phyloP scores from a whole-genome alignment of 1,284 basidiomycete genomes.

The Flammula alnicola region DNA sequence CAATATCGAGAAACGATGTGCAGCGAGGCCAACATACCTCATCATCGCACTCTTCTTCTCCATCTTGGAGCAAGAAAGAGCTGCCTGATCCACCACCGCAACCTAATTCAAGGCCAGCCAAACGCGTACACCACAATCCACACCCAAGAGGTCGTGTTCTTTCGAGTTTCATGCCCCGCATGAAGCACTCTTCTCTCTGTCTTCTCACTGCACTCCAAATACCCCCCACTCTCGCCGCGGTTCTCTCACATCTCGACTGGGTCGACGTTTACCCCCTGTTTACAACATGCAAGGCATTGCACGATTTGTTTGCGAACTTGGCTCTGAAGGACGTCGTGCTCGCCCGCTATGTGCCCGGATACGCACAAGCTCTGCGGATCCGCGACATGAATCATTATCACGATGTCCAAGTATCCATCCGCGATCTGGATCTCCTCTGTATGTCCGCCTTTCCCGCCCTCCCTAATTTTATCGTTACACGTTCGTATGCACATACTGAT shows the following conservation, averaged over 20 bases:
- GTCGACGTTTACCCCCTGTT: constrained; percentile 57
- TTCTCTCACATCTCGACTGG: constrained; percentile 56
- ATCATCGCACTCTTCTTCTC: neutral
- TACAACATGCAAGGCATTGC: constrained; percentile 50
- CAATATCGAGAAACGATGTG: neutral
- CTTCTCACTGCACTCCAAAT: constrained; percentile 39
- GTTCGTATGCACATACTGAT: neutral
- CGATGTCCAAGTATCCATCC: constrained; percentile 55
- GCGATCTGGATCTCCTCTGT: constrained; percentile 67
- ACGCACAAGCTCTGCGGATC: constrained; percentile 45
- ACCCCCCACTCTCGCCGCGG: constrained; percentile 45
- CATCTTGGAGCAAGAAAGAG: neutral
- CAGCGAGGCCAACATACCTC: neutral
- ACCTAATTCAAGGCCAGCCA: neutral
- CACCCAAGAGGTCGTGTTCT: constrained; percentile 16
- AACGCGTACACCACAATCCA: constrained; percentile 1
- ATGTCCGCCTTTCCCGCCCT: constrained; percentile 36
- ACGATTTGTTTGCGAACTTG: constrained; percentile 47
- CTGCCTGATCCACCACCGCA: neutral
- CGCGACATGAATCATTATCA: constrained; percentile 45
- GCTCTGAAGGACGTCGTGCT: constrained; percentile 58
- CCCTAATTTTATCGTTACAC: constrained; percentile 17
- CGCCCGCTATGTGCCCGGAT: constrained; percentile 62
- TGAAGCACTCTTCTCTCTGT: constrained; percentile 12
- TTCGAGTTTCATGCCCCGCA: constrained; percentile 24